Base-by-base conservation (phyloP, 2,329 filamentous ascomycete genomes). In the Endothia cerciana region DNA sequence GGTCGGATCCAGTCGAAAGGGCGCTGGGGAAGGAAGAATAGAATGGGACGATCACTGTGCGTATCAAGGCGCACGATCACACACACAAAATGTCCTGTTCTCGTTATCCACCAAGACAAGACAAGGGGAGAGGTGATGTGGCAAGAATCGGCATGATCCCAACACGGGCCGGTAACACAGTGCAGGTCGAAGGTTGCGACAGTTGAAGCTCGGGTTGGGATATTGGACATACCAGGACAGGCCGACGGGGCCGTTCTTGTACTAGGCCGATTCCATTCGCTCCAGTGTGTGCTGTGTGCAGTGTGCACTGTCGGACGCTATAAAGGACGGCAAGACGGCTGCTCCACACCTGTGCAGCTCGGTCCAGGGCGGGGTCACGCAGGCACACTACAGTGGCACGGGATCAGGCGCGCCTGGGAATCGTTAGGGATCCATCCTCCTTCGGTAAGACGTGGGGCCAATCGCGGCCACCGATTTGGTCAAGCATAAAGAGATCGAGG, bases 391-490 rank as follows among this genome's bases (percentile, higher is more conserved):
- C 25, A 51, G 51, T 25, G 51, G n/a, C n/a, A n/a, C n/a, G n/a
- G 30, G 28, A 19, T 36, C 51, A 55, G 57, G n/a, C 15, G 28
- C 57, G 25, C 38, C 22, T 43, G 22, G 38, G 25, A 43, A 59
- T 22, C 43, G 5, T 30, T 28, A 28, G 56, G 38, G n/a, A 17
- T 43, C 56, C n/a, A 17, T 43, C 56, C n/a, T 28, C 22, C 28
- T 7, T 13, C 13, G 22, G 36, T 28, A 15, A 28, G 17, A 47
- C 57, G 4, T 15, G 33, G 13, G 19, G 38, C 60, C 60, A 62
- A 62, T 62, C 33, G 60, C 47, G 22, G 36, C 25, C 28, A 43
- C 22, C 4, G 47, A n/a, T 53, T 62, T 62, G 60, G 60, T 62
- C 59, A 61, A 61, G 45, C 17, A 45, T 40, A 28, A 41, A 17